Percentiles rank a stretch among this genome's conserved stretches.
Evolutionary conservation across 2,329 filamentous ascomycete species (phyloP).

Genomic region (Sporothrix pallida): DNA sequence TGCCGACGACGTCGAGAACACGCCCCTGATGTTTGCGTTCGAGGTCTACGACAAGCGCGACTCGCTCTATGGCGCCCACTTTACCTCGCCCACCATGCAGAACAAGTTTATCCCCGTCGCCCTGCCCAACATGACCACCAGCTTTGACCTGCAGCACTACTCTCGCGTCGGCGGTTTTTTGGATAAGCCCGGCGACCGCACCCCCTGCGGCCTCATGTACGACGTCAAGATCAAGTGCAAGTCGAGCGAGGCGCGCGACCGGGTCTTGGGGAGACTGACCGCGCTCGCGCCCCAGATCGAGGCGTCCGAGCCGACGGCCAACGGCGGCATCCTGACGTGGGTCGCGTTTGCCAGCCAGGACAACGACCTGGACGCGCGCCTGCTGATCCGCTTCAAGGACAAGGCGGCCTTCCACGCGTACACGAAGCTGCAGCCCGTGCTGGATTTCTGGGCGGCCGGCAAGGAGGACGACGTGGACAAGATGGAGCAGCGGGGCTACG

Average conservation of each 20-base stretch:
- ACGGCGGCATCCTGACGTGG: conserved; percentile 41
- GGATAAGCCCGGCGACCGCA: conserved; percentile 39
- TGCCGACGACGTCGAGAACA: conserved; percentile 42
- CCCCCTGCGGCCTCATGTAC: conserved; percentile 43
- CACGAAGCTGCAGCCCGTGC: conserved; percentile 40
- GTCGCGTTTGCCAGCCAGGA: conserved; percentile 43
- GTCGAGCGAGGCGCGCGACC: conserved; percentile 33
- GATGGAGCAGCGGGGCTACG: conserved; percentile 44
- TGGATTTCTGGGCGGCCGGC: conserved; percentile 41
- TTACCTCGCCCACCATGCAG: conserved; percentile 44
- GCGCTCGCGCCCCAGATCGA: conserved; percentile 35
- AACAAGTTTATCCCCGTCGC: conserved; percentile 42
- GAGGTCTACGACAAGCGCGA: conserved; percentile 43
- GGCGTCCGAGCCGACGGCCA: conserved; percentile 24
- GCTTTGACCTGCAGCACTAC: conserved; percentile 47
- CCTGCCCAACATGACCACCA: conserved; percentile 43
- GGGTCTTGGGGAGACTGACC: conserved; percentile 32
- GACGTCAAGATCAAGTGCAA: conserved; percentile 42
- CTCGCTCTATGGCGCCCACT: conserved; percentile 45
- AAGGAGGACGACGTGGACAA: conserved; percentile 41
- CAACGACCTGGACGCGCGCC: conserved; percentile 41
- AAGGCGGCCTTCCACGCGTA: conserved; percentile 41
- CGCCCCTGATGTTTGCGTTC: conserved; percentile 47
- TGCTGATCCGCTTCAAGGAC: conserved; percentile 42
- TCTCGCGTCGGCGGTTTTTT: conserved; percentile 42